A percentile compares a stretch with the other conserved stretches of the same genome.
These are phyloP conservation scores for Zymoseptoria ardabiliae DNA, from an alignment of 2,329 filamentous ascomycete species.

Conservation along the genomic window DNA sequence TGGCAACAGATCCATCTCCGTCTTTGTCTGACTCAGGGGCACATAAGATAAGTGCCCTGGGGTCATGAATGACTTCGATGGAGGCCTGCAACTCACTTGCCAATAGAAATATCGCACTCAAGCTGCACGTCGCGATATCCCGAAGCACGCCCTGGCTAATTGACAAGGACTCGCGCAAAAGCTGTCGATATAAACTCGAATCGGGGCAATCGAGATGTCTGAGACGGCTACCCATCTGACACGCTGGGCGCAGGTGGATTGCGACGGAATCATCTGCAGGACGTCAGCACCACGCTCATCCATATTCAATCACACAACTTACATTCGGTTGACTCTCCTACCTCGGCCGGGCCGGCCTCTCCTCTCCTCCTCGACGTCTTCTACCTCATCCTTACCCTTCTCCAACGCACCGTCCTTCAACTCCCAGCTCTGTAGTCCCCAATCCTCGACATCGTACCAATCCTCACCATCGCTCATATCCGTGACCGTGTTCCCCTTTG, in stretches of 20 bases:
- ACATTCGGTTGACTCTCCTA: slow-evolving; percentile 20
- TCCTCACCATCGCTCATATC: slow-evolving; percentile 86
- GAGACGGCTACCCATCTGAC: not conserved
- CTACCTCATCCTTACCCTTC: slow-evolving; percentile 76
- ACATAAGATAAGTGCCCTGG: too few species aligned
- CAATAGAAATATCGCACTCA: not conserved
- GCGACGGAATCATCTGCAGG: not conserved
- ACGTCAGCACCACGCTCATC: not conserved
- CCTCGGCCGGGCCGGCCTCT: slow-evolving; percentile 15
- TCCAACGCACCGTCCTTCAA: slow-evolving; percentile 56
- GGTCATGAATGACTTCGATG: too few species aligned
- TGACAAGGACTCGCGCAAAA: not conserved
- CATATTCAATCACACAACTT: slow-evolving; percentile 7
- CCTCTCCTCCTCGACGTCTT: slow-evolving; percentile 42
- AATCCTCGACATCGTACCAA: slow-evolving; percentile 79
- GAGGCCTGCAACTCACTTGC: too few species aligned
- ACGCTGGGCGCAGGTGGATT: not conserved
- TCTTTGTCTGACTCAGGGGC: too few species aligned
- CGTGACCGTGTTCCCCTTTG: slow-evolving; percentile 25
- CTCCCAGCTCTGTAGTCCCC: slow-evolving; percentile 47
- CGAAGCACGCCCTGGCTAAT: not conserved
- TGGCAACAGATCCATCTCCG: too few species aligned
- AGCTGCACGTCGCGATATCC: not conserved
- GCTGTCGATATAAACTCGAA: not conserved
- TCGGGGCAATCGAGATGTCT: not conserved